Conservation (phyloP, 164 flowering plant genomes). For the Aristolochia fimbriata region DNA sequence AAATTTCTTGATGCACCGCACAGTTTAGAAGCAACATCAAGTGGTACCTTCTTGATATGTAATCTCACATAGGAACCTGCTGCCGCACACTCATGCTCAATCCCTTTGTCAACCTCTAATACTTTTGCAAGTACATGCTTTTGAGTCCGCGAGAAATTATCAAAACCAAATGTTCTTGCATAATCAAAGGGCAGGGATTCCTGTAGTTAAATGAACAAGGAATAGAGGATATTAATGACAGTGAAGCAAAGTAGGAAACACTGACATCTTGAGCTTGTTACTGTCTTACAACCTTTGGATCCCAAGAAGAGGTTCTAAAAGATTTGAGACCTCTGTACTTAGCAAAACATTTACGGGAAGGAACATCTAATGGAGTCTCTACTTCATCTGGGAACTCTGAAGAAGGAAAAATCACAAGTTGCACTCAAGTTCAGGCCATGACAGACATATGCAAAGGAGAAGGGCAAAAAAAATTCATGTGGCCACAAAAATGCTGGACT, state of each 20-base stretch:
- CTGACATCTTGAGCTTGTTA: no score
- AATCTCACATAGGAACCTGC: slow-evolving; percentile 57
- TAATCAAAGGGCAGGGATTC: slow-evolving; percentile 84
- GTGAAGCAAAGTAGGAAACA: slow-evolving; percentile 7
- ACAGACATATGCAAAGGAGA: no score
- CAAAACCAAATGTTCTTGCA: slow-evolving; percentile 81
- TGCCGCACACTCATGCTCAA: slow-evolving; percentile 39
- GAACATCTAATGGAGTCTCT: slow-evolving; percentile 79
- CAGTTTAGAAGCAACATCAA: slow-evolving; percentile 47
- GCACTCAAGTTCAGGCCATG: no score
- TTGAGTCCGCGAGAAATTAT: no score
- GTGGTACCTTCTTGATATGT: slow-evolving; percentile 65
- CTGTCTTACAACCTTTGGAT: slow-evolving; percentile 53
- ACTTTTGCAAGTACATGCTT: slow-evolving; percentile 57
- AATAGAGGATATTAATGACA: background rate
- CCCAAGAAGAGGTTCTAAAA: slow-evolving; percentile 92
- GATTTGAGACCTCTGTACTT: slow-evolving; percentile 94
- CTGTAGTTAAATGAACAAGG: slow-evolving; percentile 24
- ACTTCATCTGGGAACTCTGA: slow-evolving; percentile 92
- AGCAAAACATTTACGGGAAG: slow-evolving; percentile 79
- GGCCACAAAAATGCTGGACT: no score
- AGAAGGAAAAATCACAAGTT: no score
- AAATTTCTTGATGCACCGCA: slow-evolving; percentile 24
- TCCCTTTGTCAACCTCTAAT: slow-evolving; percentile 42
- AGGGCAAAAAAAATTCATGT: no score